Evolutionary conservation across 2,329 filamentous ascomycete genomes (phyloP).

Genomic region (Curvularia sp.): DNA sequence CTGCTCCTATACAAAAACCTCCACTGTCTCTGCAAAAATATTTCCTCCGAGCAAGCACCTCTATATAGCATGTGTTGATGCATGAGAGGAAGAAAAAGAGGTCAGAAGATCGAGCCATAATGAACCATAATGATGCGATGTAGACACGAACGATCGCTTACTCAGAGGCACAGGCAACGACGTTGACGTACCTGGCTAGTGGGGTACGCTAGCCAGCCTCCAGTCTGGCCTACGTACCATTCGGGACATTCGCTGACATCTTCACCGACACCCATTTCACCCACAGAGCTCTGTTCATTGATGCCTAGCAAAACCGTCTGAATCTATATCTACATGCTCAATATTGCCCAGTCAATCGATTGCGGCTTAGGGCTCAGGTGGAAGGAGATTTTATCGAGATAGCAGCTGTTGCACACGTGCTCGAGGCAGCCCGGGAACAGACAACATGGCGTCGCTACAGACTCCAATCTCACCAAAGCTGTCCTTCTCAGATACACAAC

Average conservation of each 20-base stretch:
- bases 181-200: neutral
- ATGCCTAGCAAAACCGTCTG: constrained; percentile 14
- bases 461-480: constrained; percentile 26
- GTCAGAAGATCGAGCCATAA: neutral
- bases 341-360: constrained; percentile 13
- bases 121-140: neutral
- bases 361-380: constrained; percentile 30
- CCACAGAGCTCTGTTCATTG: constrained; percentile 5
- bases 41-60: neutral
- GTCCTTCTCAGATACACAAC: constrained; percentile 22
- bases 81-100: neutral
- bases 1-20: neutral
- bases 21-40: neutral
- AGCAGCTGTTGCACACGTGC: constrained; percentile 12
- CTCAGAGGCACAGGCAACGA: neutral
- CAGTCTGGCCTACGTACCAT: constrained; percentile 1
- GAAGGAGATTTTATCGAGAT: constrained; percentile 29
- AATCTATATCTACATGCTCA: constrained; percentile 26
- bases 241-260: neutral
- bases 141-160: neutral
- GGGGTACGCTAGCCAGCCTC: constrained; percentile 13
- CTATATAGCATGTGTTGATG: neutral
- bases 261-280: constrained; percentile 14
- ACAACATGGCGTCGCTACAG: constrained; percentile 37
- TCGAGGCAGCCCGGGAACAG: constrained; percentile 1